Evolutionary conservation across 2,329 filamentous ascomycete species (phyloP).

Genomic region (Penicillium sp.): DNA sequence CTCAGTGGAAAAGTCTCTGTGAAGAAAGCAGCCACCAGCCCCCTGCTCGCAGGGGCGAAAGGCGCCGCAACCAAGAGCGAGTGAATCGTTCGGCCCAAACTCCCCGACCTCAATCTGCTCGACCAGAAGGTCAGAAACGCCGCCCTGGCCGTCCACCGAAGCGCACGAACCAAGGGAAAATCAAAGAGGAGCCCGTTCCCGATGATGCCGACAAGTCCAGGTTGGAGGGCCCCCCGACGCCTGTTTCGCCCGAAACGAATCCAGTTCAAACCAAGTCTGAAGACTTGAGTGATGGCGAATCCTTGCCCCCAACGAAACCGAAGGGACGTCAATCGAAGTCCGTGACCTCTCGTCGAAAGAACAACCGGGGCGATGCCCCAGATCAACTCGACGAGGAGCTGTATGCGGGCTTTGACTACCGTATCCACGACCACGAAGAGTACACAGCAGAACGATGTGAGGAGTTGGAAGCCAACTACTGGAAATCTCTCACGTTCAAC

Average conservation of each 20-base stretch:
- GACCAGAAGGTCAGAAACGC: conserved; percentile 50
- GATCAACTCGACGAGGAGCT: conserved; percentile 85
- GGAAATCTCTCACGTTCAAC: conserved; percentile 96
- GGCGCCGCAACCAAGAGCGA: conserved; percentile 53
- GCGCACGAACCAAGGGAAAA: conserved; percentile 38
- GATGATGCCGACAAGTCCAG: conserved; percentile 44
- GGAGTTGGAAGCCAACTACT: conserved; percentile 91
- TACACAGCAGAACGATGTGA: conserved; percentile 90
- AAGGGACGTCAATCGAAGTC: conserved; percentile 66
- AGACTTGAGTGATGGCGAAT: conserved; percentile 47
- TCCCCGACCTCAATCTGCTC: conserved; percentile 35
- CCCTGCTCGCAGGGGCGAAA: conserved; percentile 77
- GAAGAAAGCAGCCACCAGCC: conserved; percentile 96
- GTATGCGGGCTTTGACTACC: conserved; percentile 90
- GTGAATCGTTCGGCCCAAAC: conserved; percentile 40
- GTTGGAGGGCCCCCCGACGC: conserved; percentile 54
- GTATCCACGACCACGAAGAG: conserved; percentile 78
- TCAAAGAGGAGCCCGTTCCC: conserved; percentile 40
- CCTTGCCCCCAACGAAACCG: conserved; percentile 43
- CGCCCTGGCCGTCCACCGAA: conserved; percentile 45
- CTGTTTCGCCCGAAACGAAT: conserved; percentile 57
- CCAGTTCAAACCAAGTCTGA: conserved; percentile 59
- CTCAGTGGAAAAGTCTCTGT: conserved; percentile 91
- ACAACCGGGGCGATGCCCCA: conserved; percentile 75
- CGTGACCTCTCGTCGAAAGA: conserved; percentile 82